Percentiles rank a stretch among this genome's conserved stretches.
These are phyloP conservation scores for Aspergillus felis DNA, from an alignment of 2,329 filamentous ascomycete species.

Conservation along the genomic window DNA sequence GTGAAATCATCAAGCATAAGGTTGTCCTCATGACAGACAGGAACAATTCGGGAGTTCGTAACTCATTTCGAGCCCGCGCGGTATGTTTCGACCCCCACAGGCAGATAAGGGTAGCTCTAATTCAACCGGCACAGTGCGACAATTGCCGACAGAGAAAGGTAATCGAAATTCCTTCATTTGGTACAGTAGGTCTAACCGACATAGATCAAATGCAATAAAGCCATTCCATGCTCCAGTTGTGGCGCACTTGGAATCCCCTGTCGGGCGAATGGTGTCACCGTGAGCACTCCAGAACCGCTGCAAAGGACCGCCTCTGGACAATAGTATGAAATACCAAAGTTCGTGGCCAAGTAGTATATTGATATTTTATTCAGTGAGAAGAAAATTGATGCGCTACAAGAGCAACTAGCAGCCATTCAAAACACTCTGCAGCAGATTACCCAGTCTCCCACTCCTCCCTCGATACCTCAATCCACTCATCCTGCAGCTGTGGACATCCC, in stretches of 20 bases:
- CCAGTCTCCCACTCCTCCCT: background rate
- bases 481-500: slow-evolving; percentile 1
- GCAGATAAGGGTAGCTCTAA: background rate
- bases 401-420: slow-evolving; percentile 16
- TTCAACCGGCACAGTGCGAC: slow-evolving; percentile 17
- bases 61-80: slow-evolving; percentile 22
- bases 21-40: slow-evolving; percentile 1
- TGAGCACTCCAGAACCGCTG: slow-evolving; percentile 1
- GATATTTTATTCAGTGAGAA: slow-evolving; percentile 10
- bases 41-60: slow-evolving; percentile 5
- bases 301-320: slow-evolving; percentile 5
- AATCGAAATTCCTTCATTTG: background rate
- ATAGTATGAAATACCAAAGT: slow-evolving; percentile 12
- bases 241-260: slow-evolving; percentile 16
- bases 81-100: slow-evolving; percentile 9
- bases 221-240: slow-evolving; percentile 21
- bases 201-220: slow-evolving; percentile 23
- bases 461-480: slow-evolving; percentile 3
- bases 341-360: no score
- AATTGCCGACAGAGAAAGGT: slow-evolving; percentile 28
- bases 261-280: slow-evolving; percentile 6
- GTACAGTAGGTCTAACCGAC: background rate
- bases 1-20: background rate
- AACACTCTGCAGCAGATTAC: slow-evolving; percentile 14
- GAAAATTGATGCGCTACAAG: slow-evolving; percentile 15